Conservation (phyloP, 495 filamentous ascomycete genomes). For the Annulohypoxylon stygium region DNA sequence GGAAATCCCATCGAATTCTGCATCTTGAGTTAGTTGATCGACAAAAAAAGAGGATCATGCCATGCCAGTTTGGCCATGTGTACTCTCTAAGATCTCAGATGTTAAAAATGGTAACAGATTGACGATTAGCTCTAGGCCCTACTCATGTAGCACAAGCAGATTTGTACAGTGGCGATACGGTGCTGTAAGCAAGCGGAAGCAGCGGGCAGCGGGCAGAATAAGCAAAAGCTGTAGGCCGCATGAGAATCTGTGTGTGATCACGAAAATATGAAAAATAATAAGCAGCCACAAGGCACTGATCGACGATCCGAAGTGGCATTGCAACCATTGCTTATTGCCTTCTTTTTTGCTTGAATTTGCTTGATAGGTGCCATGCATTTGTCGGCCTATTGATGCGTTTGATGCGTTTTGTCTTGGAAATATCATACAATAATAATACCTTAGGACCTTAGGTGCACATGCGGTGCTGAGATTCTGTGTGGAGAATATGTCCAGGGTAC, state of each 20-base stretch:
- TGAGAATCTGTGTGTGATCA: conserved; percentile 23
- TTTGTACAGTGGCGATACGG: conserved; percentile 21
- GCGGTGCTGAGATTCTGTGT: background rate
- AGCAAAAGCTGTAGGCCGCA: conserved; percentile 15
- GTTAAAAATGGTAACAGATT: conserved; percentile 43
- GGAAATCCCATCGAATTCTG: conserved; percentile 6
- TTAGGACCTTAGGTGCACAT: no score
- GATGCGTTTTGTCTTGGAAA: background rate
- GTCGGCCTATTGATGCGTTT: background rate
- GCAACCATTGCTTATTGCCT: background rate
- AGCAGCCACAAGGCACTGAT: conserved; percentile 23
- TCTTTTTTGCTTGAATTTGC: background rate
- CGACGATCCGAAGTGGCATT: background rate
- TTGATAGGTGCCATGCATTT: background rate
- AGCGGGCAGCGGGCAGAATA: background rate
- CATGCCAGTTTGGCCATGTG: conserved; percentile 41
- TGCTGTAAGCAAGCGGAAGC: conserved; percentile 5
- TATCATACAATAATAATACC: conserved; percentile 1
- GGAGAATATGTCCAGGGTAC: background rate
- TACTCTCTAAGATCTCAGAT: conserved; percentile 33
- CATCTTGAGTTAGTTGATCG: conserved; percentile 33
- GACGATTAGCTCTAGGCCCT: conserved; percentile 30
- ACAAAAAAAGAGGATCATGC: conserved; percentile 35
- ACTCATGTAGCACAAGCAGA: background rate
- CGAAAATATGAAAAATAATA: conserved; percentile 16